Evolutionary conservation across 108 stramenopile genomes (phyloP).

Genomic region (Asterionellopsis glacialis): DNA sequence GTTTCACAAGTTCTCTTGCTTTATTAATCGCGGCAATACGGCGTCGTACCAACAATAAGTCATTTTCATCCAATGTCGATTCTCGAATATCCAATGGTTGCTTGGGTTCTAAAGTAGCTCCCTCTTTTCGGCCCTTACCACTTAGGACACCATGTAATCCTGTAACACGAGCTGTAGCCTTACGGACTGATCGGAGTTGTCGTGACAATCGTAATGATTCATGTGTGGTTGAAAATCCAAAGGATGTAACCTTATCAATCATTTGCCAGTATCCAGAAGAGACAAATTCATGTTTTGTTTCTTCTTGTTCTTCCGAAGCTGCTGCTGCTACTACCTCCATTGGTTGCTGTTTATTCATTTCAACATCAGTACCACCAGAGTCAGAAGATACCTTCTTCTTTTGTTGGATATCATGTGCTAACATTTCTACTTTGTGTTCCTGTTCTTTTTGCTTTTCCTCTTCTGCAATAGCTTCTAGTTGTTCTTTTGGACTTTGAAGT

Average conservation of each 20-base stretch:
- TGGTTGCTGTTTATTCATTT: too few relatives aligned
- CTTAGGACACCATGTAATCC: conserved; percentile 82
- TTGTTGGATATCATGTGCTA: too few relatives aligned
- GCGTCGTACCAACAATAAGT: conserved; percentile 12
- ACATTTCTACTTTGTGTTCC: too few relatives aligned
- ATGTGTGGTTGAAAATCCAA: conserved; percentile 33
- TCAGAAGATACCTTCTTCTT: too few relatives aligned
- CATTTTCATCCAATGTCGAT: conserved; percentile 11
- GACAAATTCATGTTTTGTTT: too few relatives aligned
- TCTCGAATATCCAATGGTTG: conserved; percentile 3
- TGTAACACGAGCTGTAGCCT: conserved; percentile 54
- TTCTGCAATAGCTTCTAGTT: too few relatives aligned
- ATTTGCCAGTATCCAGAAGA: conserved; percentile 18
- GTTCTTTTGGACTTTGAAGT: too few relatives aligned
- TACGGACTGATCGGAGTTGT: conserved; percentile 57
- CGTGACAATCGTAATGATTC: conserved; percentile 43
- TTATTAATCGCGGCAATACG: conserved; percentile 39
- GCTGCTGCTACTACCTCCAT: too few relatives aligned
- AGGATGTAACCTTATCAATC: conserved; percentile 38
- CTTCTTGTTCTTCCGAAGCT: too few relatives aligned
- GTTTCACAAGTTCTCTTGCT: conserved; percentile 22
- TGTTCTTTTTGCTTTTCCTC: too few relatives aligned
- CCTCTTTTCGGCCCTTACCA: conserved; percentile 36
- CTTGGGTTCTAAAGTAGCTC: neutral
- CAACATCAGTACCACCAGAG: too few relatives aligned